Conservation (phyloP, 148 eudicot species). For the Mesembryanthemum crystallinum region DNA sequence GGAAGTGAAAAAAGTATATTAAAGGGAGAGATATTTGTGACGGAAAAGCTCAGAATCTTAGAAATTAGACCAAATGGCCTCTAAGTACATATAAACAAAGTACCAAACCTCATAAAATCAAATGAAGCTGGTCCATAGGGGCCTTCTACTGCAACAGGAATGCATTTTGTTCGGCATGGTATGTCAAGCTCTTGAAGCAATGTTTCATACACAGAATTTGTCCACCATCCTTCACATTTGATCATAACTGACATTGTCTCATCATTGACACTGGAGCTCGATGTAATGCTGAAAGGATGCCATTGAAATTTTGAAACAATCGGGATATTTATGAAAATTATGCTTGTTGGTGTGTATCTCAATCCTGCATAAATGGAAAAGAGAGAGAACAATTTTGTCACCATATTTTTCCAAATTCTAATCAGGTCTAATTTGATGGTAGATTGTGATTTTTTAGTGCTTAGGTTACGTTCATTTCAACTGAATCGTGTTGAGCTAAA, state of each 20-base stretch:
- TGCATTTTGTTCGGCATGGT: slow-evolving; percentile 30
- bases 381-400: background rate
- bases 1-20: too few relatives aligned
- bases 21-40: too few relatives aligned
- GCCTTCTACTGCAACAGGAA: slow-evolving; percentile 68
- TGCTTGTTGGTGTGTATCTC: slow-evolving; percentile 68
- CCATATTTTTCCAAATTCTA: background rate
- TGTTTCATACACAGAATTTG: slow-evolving; percentile 50
- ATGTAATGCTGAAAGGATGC: slow-evolving; percentile 81
- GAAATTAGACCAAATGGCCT: too few relatives aligned
- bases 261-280: slow-evolving; percentile 57
- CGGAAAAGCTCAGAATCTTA: too few relatives aligned
- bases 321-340: slow-evolving; percentile 73
- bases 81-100: too few relatives aligned
- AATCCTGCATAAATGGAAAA: slow-evolving; percentile 42
- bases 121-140: slow-evolving; percentile 82
- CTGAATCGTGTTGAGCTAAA: too few relatives aligned
- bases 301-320: slow-evolving; percentile 71
- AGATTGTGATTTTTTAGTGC: background rate
- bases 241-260: slow-evolving; percentile 62
- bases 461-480: too few relatives aligned
- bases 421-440: background rate
- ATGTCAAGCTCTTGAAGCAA: slow-evolving; percentile 31
- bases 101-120: slow-evolving; percentile 51
- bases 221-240: slow-evolving; percentile 82